A percentile compares a stretch with the other conserved stretches of the same genome.
Evolutionary conservation across 148 eudicot species (phyloP).

Genomic region (Fagopyrum tataricum): DNA sequence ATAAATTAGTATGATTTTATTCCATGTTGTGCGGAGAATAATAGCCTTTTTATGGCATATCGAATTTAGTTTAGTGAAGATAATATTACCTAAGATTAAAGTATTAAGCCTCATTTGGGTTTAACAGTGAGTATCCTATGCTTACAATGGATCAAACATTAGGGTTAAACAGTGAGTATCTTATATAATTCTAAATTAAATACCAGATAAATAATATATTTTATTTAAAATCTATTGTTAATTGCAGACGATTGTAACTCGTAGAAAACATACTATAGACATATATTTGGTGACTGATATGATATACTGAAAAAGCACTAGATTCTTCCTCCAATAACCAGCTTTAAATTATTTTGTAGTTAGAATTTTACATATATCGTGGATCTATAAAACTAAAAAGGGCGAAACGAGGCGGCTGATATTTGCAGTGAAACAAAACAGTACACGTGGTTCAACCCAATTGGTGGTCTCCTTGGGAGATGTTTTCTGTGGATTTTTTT

Average conservation of each 20-base stretch:
- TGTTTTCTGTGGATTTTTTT: too few species aligned
- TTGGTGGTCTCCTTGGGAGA: too few species aligned
- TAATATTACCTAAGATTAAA: neutral
- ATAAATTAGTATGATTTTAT: neutral
- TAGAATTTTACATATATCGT: neutral
- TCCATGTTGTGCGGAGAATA: neutral
- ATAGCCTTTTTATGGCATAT: constrained; percentile 1
- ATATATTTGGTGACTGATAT: neutral
- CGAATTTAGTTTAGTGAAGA: neutral
- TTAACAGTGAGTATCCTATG: neutral
- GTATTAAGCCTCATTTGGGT: neutral
- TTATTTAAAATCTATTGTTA: too few species aligned
- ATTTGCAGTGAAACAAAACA: neutral
- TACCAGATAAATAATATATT: too few species aligned
- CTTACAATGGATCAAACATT: neutral
- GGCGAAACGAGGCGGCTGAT: neutral
- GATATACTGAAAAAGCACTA: neutral
- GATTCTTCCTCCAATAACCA: neutral
- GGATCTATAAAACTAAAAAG: neutral
- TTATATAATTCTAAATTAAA: too few species aligned
- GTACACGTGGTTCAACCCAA: neutral
- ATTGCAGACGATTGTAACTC: too few species aligned
- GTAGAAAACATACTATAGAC: neutral
- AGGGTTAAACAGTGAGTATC: too few species aligned
- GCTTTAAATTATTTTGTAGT: neutral